Percentiles rank a stretch among this genome's conserved stretches.
Evolutionary conservation across 2,329 filamentous ascomycete genomes (phyloP).

Genomic region (Emmonsiellopsis sp.): DNA sequence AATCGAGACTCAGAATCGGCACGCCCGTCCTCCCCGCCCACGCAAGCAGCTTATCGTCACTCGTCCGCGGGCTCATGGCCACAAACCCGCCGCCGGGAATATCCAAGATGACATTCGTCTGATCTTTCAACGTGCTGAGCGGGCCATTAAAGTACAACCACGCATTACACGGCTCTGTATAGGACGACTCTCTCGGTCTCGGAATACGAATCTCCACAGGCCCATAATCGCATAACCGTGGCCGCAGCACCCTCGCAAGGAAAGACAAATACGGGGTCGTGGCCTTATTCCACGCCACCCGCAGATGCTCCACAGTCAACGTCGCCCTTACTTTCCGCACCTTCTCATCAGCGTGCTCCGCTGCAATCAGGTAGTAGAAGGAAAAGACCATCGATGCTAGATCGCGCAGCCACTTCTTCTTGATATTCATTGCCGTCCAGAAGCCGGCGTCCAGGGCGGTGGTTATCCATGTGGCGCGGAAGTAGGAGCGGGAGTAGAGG

Average conservation of each 20-base stretch:
- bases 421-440: slow-evolving; percentile 95
- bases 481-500: slow-evolving; percentile 86
- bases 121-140: slow-evolving; percentile 63
- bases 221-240: slow-evolving; percentile 69
- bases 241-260: slow-evolving; percentile 63
- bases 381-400: slow-evolving; percentile 76
- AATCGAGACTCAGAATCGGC: slow-evolving; percentile 87
- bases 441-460: slow-evolving; percentile 94
- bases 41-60: slow-evolving; percentile 85
- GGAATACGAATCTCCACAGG: slow-evolving; percentile 79
- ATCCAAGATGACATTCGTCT: slow-evolving; percentile 74
- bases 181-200: slow-evolving; percentile 68
- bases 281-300: slow-evolving; percentile 92
- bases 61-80: slow-evolving; percentile 88
- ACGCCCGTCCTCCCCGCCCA: slow-evolving; percentile 86
- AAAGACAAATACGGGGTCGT: slow-evolving; percentile 76
- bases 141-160: slow-evolving; percentile 96
- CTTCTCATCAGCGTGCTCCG: slow-evolving; percentile 93
- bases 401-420: slow-evolving; percentile 70
- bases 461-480: slow-evolving; percentile 91
- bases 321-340: slow-evolving; percentile 80
- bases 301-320: slow-evolving; percentile 81
- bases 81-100: slow-evolving; percentile 93
- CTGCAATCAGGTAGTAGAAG: slow-evolving; percentile 82
- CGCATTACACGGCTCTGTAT: slow-evolving; percentile 69